A percentile compares a stretch with the other conserved stretches of the same genome.
Evolutionary conservation across 2,329 filamentous ascomycete genomes (phyloP).

Genomic region (Paraphoma chrysanthemicola): DNA sequence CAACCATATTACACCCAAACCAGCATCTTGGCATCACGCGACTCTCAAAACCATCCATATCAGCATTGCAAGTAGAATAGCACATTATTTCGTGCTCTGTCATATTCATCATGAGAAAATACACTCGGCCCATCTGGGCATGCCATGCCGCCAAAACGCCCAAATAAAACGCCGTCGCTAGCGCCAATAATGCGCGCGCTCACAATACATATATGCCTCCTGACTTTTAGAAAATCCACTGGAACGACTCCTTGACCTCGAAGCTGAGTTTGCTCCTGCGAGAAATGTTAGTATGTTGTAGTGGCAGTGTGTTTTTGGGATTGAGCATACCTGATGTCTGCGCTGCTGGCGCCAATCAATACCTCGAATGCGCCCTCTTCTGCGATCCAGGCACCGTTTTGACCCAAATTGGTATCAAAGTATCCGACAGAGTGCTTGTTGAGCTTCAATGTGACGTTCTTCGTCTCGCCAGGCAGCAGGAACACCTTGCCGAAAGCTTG

Average conservation of each 20-base stretch:
- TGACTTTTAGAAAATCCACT: slow-evolving; percentile 64
- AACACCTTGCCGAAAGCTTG: slow-evolving; percentile 66
- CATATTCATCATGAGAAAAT: background rate
- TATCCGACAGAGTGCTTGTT: slow-evolving; percentile 63
- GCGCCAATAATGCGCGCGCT: background rate
- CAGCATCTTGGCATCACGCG: background rate
- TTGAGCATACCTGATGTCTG: slow-evolving; percentile 66
- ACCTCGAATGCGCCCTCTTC: slow-evolving; percentile 69
- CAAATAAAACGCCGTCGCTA: background rate
- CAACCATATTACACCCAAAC: background rate
- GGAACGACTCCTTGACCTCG: slow-evolving; percentile 69
- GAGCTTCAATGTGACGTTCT: slow-evolving; percentile 37
- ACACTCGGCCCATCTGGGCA: background rate
- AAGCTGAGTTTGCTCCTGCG: slow-evolving; percentile 59
- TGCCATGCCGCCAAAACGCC: background rate
- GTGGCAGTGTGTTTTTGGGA: background rate
- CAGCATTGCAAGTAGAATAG: background rate
- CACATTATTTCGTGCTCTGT: background rate
- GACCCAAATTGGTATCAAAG: slow-evolving; percentile 64
- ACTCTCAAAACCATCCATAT: background rate
- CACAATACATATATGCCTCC: background rate
- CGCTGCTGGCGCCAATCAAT: slow-evolving; percentile 67
- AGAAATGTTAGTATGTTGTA: slow-evolving; percentile 16
- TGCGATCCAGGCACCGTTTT: slow-evolving; percentile 64
- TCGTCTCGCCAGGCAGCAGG: slow-evolving; percentile 46